Base-by-base conservation (phyloP, 2,329 filamentous ascomycete genomes). In the Aspergillus intermedius region DNA sequence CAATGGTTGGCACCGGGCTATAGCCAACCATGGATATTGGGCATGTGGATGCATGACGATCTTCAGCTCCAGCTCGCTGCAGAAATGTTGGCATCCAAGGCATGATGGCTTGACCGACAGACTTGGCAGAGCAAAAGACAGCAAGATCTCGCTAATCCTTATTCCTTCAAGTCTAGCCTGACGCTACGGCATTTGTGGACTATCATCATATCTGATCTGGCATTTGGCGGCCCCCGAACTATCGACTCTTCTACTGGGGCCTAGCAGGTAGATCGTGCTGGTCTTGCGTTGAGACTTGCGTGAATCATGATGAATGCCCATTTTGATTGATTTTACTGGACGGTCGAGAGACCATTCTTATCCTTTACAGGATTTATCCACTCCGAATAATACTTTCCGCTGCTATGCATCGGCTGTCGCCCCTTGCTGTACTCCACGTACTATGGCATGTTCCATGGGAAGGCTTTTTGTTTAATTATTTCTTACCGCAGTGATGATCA, bases 391-490 rank as follows among this genome's bases (percentile, higher is more conserved):
- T 40, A 22, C 10, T 40, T 40, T 40, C 37, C 37, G 37, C 25
- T 15, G 21, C 49, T 45, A 46, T 47, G 35, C 32, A 55, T 53
- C 55, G 53, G 60, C 54, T 55, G 45, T 51, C 53, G 50, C 54
- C 62, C 63, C 61, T 64, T 66, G 50, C 60, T 45, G 42, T 44
- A 25, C 49, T 56, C 60, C 60, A 60, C 59, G 61, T 64, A 28
- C 25, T 28, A 60, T 59, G 55, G 58, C 49, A 61, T 60, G 63
- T 64, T 58, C 59, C 56, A 28, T 28, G 10, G 9, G 25, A 28
- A 28, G 25, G 10, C 10, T 12, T 28, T 28, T 4, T 30, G 25
- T 12, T 30, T 30, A 12, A 30, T 12, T 5, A 30, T 12, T 12
- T 30, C 5, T 4, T 12, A 30, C 25, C 10, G 25, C 10, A 10